Evolutionary conservation across 2,329 filamentous ascomycete genomes (phyloP).

Genomic region (Botrytis fabae): DNA sequence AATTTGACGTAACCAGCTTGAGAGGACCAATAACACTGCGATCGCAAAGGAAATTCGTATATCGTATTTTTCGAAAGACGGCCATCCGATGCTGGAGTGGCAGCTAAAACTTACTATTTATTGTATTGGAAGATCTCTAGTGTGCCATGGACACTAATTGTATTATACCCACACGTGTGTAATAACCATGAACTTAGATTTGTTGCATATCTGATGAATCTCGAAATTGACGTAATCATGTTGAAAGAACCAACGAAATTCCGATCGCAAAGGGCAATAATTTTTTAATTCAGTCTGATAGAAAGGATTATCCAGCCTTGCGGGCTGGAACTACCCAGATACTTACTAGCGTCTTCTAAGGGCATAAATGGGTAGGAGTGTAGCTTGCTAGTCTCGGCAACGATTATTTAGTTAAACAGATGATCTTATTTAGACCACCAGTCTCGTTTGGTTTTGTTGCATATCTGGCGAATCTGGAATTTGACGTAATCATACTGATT

Average conservation of each 20-base stretch:
- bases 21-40: neutral
- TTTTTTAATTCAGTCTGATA: fast-evolving
- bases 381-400: neutral
- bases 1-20: neutral
- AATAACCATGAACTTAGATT: neutral
- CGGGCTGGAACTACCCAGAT: neutral
- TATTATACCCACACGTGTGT: no score
- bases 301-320: neutral
- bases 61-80: no score
- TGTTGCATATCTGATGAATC: neutral
- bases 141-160: no score
- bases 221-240: neutral
- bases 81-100: no score
- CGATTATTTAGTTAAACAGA: neutral
- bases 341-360: neutral
- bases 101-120: no score
- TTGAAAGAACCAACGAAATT: neutral
- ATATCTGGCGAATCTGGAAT: neutral
- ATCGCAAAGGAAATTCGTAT: neutral
- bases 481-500: neutral
- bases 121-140: no score
- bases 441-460: neutral
- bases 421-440: no score
- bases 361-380: fast-evolving
- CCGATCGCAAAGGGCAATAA: neutral